These are phyloP conservation scores for Leccinum broughii DNA, from an alignment of 768 basidiomycete species.

Conservation along the genomic window DNA sequence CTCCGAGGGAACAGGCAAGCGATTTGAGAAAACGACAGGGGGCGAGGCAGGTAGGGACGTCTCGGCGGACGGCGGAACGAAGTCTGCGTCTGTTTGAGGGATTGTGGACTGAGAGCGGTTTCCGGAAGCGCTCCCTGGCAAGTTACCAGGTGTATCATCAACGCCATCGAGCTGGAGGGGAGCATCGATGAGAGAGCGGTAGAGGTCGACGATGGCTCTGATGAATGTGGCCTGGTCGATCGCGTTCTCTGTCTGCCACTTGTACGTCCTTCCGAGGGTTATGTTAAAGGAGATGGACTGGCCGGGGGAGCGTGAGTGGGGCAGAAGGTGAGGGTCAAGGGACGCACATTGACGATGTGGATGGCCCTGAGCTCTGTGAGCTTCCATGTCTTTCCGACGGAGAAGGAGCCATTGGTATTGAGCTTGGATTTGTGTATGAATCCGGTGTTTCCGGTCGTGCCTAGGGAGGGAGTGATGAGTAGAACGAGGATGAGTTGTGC, in stretches of 20 bases:
- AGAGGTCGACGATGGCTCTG: conserved; percentile 61
- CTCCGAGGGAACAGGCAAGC: conserved; percentile 12
- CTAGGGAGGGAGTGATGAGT: conserved; percentile 35
- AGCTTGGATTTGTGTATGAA: conserved; percentile 96
- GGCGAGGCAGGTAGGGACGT: conserved; percentile 2
- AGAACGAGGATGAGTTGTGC: not conserved
- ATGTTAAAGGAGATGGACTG: conserved; percentile 74
- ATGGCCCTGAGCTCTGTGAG: conserved; percentile 78
- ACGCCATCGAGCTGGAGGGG: conserved; percentile 63
- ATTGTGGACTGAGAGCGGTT: conserved; percentile 9
- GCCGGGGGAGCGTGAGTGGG: conserved; percentile 11
- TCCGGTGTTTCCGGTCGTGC: conserved; percentile 59
- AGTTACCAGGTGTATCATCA: conserved; percentile 41
- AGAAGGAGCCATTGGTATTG: conserved; percentile 92
- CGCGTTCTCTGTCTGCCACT: conserved; percentile 81
- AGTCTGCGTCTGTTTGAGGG: conserved; percentile 19
- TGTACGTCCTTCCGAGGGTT: conserved; percentile 86
- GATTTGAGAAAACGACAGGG: conserved; percentile 6
- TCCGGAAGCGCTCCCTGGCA: not conserved
- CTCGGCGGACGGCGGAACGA: conserved; percentile 1
- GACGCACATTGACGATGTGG: conserved; percentile 71
- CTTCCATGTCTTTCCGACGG: conserved; percentile 96
- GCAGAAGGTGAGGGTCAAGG: conserved; percentile 7
- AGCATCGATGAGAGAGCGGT: conserved; percentile 47
- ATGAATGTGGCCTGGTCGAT: conserved; percentile 76